Base-by-base conservation (phyloP, 2,329 filamentous ascomycete species). In the Cladosporium sp. region DNA sequence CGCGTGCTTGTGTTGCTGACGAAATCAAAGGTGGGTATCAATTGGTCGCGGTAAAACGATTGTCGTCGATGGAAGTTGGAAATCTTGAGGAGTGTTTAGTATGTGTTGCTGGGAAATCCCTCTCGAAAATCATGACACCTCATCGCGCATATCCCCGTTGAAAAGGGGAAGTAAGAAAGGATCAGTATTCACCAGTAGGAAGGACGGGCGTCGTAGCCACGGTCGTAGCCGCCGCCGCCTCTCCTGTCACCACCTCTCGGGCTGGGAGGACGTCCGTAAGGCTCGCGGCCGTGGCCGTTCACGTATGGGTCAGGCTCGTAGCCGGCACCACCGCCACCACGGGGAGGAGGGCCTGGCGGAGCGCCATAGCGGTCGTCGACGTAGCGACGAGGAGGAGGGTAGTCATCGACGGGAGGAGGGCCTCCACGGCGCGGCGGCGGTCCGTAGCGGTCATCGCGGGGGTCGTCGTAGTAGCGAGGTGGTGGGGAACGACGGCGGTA, bases 401-500 rank as follows among this genome's bases (percentile, higher is more conserved):
- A 82, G 71, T 96, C 95, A 74, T 96, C 93, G 67, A 93, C 90
- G 69, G 91, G 83, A 53, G 90, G 89, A 25, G 83, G 84, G 69
- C 85, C 84, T 23, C 62, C 36, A 32, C 64, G 64, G 69, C 90
- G 89, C 70, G 91, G 89, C 53, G 91, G 90, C 26, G 70, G 72
- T 65, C 91, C 81, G 68, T 81, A 81, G 67, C 80, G 79, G 66
- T 81, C 92, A 65, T 92, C 89, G 74, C 93, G 93, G 58, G 89
- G 87, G 72, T 91, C 88, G 69, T 94, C 91, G 79, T 97, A 96
- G 80, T 97, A 96, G 71, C 92, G 89, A 65, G 90, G 90, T 56
- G 86, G 84, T 73, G 92, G 84, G 74, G 92, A 94, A 73, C 93
- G 89, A 75, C 96, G 92, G 76, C 94, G 93, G 79, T 97, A 97